Conservation (phyloP, 495 filamentous ascomycete species). For the Penicillium samsonianum region DNA sequence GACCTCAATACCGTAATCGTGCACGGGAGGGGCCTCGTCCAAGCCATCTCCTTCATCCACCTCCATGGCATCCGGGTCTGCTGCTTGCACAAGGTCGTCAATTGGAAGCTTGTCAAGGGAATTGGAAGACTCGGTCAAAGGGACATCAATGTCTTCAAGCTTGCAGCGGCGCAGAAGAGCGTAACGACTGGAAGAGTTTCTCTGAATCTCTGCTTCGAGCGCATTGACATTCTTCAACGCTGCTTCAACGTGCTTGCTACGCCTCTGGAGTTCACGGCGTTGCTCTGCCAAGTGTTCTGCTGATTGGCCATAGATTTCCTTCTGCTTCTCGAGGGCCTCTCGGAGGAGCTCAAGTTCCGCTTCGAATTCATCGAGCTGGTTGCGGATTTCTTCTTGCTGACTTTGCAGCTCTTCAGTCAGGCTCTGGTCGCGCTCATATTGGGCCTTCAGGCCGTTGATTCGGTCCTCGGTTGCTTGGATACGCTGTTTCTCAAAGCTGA, state of each 20-base stretch:
- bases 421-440: conserved; percentile 62
- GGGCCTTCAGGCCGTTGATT: conserved; percentile 64
- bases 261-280: conserved; percentile 81
- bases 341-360: conserved; percentile 76
- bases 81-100: conserved; percentile 72
- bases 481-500: conserved; percentile 74
- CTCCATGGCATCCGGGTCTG: conserved; percentile 80
- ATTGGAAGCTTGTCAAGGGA: conserved; percentile 81
- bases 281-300: conserved; percentile 76
- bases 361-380: conserved; percentile 67
- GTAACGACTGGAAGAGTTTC: conserved; percentile 79
- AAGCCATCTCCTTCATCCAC: conserved; percentile 65
- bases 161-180: conserved; percentile 84
- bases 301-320: conserved; percentile 63
- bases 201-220: conserved; percentile 80
- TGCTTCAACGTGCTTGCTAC: conserved; percentile 77
- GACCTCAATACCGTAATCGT: conserved; percentile 91
- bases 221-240: conserved; percentile 72
- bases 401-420: conserved; percentile 68
- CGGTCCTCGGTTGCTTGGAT: conserved; percentile 68
- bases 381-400: conserved; percentile 73
- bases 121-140: conserved; percentile 71
- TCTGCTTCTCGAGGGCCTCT: conserved; percentile 67
- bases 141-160: conserved; percentile 87
- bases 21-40: conserved; percentile 51